phyloP scores from a whole-genome alignment of 352 stramenopile genomes.

The Phytophthora idaei region DNA sequence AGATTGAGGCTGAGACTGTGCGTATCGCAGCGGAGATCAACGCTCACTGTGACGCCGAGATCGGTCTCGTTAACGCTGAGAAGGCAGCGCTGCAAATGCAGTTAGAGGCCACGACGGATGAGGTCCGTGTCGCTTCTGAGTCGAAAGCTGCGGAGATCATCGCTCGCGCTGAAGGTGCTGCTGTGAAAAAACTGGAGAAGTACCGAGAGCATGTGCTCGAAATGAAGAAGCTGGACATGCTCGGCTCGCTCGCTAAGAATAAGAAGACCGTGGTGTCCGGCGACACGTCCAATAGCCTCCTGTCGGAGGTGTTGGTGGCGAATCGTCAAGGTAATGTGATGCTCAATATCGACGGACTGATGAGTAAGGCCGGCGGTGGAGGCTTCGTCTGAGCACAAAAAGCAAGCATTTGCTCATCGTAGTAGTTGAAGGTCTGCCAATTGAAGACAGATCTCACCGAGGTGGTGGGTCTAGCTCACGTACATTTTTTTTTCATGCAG shows the following conservation, averaged over 20 bases:
- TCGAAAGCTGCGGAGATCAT: constrained; percentile 46
- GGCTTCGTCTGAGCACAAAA: constrained; percentile 15
- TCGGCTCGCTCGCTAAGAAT: constrained; percentile 46
- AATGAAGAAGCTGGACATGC: constrained; percentile 52
- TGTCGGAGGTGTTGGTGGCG: constrained; percentile 51
- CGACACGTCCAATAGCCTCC: constrained; percentile 53
- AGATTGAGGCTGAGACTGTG: constrained; percentile 53
- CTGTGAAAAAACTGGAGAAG: constrained; percentile 48
- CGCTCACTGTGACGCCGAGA: constrained; percentile 44
- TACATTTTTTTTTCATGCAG: background rate
- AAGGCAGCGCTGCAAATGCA: constrained; percentile 42
- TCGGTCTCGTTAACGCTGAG: constrained; percentile 47
- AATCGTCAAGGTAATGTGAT: constrained; percentile 53
- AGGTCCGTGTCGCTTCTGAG: constrained; percentile 36
- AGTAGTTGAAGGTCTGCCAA: constrained; percentile 8
- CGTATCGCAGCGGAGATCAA: constrained; percentile 51
- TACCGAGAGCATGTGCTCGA: constrained; percentile 39
- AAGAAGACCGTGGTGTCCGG: constrained; percentile 47
- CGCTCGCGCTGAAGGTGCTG: constrained; percentile 43
- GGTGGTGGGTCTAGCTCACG: background rate
- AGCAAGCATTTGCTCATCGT: background rate
- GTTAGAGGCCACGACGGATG: constrained; percentile 40
- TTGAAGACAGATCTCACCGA: constrained; percentile 16
- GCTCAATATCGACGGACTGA: constrained; percentile 43
- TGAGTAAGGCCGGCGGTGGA: constrained; percentile 23